phyloP scores from a whole-genome alignment of 306 rosid genomes.

The Canavalia gladiata region DNA sequence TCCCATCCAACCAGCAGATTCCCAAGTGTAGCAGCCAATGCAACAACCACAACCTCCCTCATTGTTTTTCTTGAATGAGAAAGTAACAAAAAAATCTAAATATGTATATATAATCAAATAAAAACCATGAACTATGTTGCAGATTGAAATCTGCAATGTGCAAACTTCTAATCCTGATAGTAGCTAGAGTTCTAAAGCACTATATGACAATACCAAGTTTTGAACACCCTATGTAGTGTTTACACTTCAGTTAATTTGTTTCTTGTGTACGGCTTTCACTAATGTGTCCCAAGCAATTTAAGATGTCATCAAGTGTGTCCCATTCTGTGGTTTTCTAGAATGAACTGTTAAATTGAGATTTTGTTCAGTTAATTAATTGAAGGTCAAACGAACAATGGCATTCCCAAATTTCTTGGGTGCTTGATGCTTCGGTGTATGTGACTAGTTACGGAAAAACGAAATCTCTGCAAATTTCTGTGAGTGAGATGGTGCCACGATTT shows the following conservation, averaged over 20 bases:
- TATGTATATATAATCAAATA: conserved; percentile 12
- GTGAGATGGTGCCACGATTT: conserved; percentile 14
- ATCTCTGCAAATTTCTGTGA: background rate
- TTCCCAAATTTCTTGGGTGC: conserved; percentile 37
- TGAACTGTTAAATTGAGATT: conserved; percentile 24
- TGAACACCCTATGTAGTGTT: conserved; percentile 25
- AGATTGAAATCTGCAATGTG: conserved; percentile 13
- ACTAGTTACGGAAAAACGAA: conserved; percentile 29
- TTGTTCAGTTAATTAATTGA: conserved; percentile 23
- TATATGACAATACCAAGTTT: background rate
- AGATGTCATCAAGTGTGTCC: background rate
- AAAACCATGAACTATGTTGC: background rate
- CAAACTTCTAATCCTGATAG: background rate
- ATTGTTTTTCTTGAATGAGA: conserved; percentile 48
- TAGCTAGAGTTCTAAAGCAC: background rate
- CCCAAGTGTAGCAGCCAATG: conserved; percentile 88
- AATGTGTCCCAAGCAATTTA: background rate
- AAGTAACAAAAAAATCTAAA: background rate
- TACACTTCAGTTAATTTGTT: background rate
- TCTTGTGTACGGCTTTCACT: background rate
- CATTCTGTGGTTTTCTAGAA: background rate
- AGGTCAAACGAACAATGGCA: conserved; percentile 32
- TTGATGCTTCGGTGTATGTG: conserved; percentile 29
- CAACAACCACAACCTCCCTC: conserved; percentile 83
- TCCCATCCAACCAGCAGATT: conserved; percentile 93